Evolutionary conservation across 108 stramenopile genomes (phyloP), one percentile per base, ranked within the genome.

Genomic region (Stephanodiscus minutulus): DNA sequence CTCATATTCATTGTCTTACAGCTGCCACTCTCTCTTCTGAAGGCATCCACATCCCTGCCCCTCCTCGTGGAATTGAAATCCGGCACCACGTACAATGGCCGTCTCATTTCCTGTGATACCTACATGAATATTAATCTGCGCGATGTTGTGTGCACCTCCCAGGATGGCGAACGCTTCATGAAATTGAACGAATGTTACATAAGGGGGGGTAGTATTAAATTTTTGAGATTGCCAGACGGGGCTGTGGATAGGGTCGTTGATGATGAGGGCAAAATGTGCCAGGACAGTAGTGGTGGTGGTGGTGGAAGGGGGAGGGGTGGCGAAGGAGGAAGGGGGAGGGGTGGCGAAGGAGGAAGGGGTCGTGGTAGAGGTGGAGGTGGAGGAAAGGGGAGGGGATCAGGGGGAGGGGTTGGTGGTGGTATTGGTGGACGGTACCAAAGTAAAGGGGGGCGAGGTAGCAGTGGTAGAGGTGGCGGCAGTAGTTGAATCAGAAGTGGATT

Each of bases 81-180:
- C 22, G 99, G 99, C 37, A 95, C 96, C 64, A 98, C 98, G 20
- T 99, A 98, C 95, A 98, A 98, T 70, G 99, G 99, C n/a, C 89
- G 95, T 8, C 87, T 99, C 43, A 90, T 93, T 25, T 90, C 83
- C 62, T 96, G 96, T 58, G 98, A 99, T 79, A 82, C 92, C 15
- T 99, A 89, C 85, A 99, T 99, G 99, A 99, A 99, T 78, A 89
- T 99, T 83, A 98, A 97, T 68, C 83, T 99, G 22, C 76, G 81
- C 28, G 97, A 98, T 52, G 97, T 98, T 36, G 97, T 98, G 64
- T 96, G 96, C 62, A 99, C 99, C 3, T 92, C 90, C 29, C 71
- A 86, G 61, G 93, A 98, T 56, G 99, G 98, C 1, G 92, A 94
- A 54, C 61, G 77, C 67, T 99, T 99, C 74, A 98, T 92, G 88